Percentiles rank a stretch among this genome's conserved stretches.
Conservation (phyloP, 176 grass and related monocot genomes). For the Aegilops umbellulata region DNA sequence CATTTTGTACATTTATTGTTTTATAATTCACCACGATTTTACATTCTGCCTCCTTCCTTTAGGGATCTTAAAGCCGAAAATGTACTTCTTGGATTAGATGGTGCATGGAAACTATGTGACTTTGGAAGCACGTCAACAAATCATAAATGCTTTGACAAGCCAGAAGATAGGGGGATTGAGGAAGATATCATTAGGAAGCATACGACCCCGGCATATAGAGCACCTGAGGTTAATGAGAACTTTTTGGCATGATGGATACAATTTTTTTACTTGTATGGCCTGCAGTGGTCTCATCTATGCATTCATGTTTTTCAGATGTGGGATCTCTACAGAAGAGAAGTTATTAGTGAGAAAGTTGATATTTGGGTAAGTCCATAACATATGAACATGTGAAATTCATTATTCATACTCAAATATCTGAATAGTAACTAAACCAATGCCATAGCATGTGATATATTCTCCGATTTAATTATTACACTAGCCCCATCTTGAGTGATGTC, state of each 20-base stretch:
- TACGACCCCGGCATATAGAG: slow-evolving; percentile 86
- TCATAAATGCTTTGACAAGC: slow-evolving; percentile 80
- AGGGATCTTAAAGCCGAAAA: slow-evolving; percentile 91
- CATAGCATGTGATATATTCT: slow-evolving; percentile 13
- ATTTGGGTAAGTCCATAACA: slow-evolving; percentile 63
- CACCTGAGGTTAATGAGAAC: slow-evolving; percentile 65
- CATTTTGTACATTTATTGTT: not conserved
- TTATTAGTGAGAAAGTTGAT: slow-evolving; percentile 86
- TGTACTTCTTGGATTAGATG: slow-evolving; percentile 85
- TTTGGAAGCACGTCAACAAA: slow-evolving; percentile 91
- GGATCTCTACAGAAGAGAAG: slow-evolving; percentile 89
- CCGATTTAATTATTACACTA: not conserved
- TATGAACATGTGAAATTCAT: slow-evolving; percentile 11
- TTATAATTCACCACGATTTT: not conserved
- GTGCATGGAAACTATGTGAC: slow-evolving; percentile 85
- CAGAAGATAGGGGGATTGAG: slow-evolving; percentile 86
- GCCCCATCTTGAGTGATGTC: not conserved
- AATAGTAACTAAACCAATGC: slow-evolving; percentile 14
- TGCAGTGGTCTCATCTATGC: slow-evolving; percentile 2
- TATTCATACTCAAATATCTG: not conserved
- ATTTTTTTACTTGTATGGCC: not conserved
- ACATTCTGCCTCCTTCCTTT: slow-evolving; percentile 18
- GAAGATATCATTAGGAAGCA: slow-evolving; percentile 89
- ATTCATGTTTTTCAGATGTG: slow-evolving; percentile 71
- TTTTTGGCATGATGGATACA: not conserved